Base-by-base conservation (phyloP, 148 eudicot species). In the Oxyria digyna region DNA sequence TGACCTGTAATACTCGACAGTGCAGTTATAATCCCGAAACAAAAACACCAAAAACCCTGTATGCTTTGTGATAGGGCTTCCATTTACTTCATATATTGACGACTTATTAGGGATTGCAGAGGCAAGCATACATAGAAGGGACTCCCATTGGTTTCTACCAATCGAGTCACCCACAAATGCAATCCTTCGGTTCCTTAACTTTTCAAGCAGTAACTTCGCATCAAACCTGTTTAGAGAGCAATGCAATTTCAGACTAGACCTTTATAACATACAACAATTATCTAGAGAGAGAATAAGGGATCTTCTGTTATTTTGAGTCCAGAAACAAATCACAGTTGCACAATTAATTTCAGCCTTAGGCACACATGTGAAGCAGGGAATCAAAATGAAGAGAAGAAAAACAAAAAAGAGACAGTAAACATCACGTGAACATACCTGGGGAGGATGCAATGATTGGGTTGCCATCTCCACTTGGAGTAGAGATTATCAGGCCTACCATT, bases 391-490 rank as follows among this genome's bases (percentile, higher is more conserved):
- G 4, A 38, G 41, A 38, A 38, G 41, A 4, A 38, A 38, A 38
- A 3, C 41, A 38, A 38, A 38, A 38, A 7, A 4, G 8, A 5
- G 7, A 38, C 7, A 4, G 9, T 38, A 38, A 38, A 38, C 41
- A 38, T 38, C 41, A 4, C 1, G 0, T 38, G 41, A 38, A 4
- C 41, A 38, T 38, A 93, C 98, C 96, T 89, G 76, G 98, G 98
- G 76, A 93, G 71, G 77, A 85, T 76, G 78, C 98, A 93, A 50
- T 73, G 71, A 67, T 73, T 87, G 23, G 98, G 98, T 70, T 93
- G 98, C 98, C 98, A 93, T 55, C 98, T 80, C 98, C 98, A 93
- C 76, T 90, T 89, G 13, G 90, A 85, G 42, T 80, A 89, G 35
- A 73, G 72, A 66, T 42, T 73, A 83, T 93, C 95, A 52, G 87